phyloP scores from a whole-genome alignment of 1,284 basidiomycete genomes.

The Porogramme epimiltina region DNA sequence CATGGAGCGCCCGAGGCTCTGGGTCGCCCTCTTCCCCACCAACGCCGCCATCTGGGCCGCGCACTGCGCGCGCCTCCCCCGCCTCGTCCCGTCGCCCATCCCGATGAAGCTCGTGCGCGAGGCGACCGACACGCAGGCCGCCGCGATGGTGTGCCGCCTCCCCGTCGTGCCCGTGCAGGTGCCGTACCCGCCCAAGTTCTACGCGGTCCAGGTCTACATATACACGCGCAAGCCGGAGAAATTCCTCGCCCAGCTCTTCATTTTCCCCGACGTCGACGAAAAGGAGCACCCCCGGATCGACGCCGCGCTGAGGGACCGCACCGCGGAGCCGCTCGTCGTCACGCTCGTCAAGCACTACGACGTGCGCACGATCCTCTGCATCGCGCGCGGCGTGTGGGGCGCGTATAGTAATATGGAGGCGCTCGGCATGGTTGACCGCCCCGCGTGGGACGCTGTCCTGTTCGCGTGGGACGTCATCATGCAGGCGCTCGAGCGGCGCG shows the following conservation, averaged over 20 bases:
- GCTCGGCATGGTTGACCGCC: constrained; percentile 21
- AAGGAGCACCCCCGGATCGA: not conserved
- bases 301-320: not conserved
- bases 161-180: constrained; percentile 23
- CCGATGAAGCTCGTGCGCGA: not conserved
- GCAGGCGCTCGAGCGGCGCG: constrained; percentile 11
- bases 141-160: constrained; percentile 9
- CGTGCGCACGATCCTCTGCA: constrained; percentile 6
- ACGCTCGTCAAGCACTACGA: constrained; percentile 1
- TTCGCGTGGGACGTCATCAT: constrained; percentile 18
- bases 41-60: constrained; percentile 24
- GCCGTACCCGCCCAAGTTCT: constrained; percentile 18
- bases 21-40: constrained; percentile 21
- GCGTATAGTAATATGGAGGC: constrained; percentile 16
- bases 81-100: constrained; percentile 7
- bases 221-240: constrained; percentile 12
- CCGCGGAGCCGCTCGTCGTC: not conserved
- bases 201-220: constrained; percentile 18
- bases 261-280: constrained; percentile 7
- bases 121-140: not conserved
- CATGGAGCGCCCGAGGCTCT: constrained; percentile 8
- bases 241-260: constrained; percentile 6
- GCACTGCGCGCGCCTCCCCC: constrained; percentile 22
- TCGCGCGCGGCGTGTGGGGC: constrained; percentile 14
- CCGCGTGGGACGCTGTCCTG: constrained; percentile 18